Conservation (phyloP, 768 basidiomycete genomes). For the Suillus placidus region DNA sequence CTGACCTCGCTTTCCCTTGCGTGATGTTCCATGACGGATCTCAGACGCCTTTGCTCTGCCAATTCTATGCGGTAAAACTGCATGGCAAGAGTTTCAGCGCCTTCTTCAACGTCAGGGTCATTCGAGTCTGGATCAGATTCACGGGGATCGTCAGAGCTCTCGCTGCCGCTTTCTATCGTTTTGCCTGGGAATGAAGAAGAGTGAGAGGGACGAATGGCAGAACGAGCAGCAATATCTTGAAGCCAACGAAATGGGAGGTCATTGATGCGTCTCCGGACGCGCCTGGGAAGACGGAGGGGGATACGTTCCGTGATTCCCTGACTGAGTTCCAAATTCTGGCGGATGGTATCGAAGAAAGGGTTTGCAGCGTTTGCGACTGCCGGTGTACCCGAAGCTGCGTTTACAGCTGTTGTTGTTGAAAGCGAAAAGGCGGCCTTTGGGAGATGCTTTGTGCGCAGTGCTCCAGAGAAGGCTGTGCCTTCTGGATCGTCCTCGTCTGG, state of each 20-base stretch:
- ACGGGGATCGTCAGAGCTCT: slow-evolving; percentile 38
- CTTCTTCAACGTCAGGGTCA: slow-evolving; percentile 57
- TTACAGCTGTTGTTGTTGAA: slow-evolving; percentile 41
- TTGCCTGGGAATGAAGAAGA: slow-evolving; percentile 20
- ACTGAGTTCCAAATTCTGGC: slow-evolving; percentile 83
- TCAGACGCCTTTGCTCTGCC: slow-evolving; percentile 85
- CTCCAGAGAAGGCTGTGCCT: slow-evolving; percentile 17
- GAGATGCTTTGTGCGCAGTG: slow-evolving; percentile 59
- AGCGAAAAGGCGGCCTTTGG: slow-evolving; percentile 67
- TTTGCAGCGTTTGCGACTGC: slow-evolving; percentile 48
- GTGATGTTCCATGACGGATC: slow-evolving; percentile 92
- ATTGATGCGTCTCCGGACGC: slow-evolving; percentile 56
- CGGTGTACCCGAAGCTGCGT: slow-evolving; percentile 23
- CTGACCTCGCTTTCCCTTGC: slow-evolving; percentile 54
- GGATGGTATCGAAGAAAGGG: slow-evolving; percentile 95
- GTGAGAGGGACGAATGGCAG: slow-evolving; percentile 31
- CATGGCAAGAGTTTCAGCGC: slow-evolving; percentile 80
- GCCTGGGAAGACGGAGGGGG: slow-evolving; percentile 58
- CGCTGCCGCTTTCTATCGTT: slow-evolving; percentile 31
- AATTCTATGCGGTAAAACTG: slow-evolving; percentile 94
- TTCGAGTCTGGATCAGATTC: slow-evolving; percentile 37
- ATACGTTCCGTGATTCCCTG: slow-evolving; percentile 80
- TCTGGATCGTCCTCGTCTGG: slow-evolving; percentile 57
- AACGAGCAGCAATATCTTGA: slow-evolving; percentile 64
- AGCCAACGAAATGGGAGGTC: slow-evolving; percentile 86